Conservation (phyloP, 768 basidiomycete genomes). For the Phaffia australis region DNA sequence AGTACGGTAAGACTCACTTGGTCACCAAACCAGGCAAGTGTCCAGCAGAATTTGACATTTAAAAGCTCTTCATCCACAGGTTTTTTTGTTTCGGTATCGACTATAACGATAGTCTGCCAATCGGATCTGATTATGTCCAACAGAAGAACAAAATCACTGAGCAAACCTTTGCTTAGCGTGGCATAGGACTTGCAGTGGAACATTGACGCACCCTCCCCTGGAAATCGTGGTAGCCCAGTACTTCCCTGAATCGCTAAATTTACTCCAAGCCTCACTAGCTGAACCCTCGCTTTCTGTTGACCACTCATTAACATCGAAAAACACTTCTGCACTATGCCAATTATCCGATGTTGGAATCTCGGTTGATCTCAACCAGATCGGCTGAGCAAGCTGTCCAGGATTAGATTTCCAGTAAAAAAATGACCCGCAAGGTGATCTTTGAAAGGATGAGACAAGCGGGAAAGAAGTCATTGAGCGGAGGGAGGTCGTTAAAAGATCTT, state of each 20-base stretch:
- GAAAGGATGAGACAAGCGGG: background rate
- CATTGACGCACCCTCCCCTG: slow-evolving; percentile 2
- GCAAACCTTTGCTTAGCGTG: background rate
- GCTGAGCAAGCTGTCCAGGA: background rate
- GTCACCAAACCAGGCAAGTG: slow-evolving; percentile 20
- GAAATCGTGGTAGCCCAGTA: slow-evolving; percentile 18
- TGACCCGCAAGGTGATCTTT: background rate
- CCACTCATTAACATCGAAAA: slow-evolving; percentile 22
- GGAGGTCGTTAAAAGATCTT: background rate
- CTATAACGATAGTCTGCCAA: slow-evolving; percentile 18
- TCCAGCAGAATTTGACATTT: slow-evolving; percentile 24
- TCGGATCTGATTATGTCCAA: slow-evolving; percentile 3
- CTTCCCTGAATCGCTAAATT: slow-evolving; percentile 8
- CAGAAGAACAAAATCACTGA: background rate
- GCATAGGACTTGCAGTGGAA: background rate
- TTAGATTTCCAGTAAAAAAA: slow-evolving; percentile 18
- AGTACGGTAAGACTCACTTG: background rate
- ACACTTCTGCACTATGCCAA: slow-evolving; percentile 15
- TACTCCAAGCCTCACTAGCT: slow-evolving; percentile 4
- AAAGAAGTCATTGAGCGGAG: slow-evolving; percentile 9
- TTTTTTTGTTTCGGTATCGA: slow-evolving; percentile 10
- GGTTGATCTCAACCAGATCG: slow-evolving; percentile 4
- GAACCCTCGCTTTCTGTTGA: slow-evolving; percentile 6
- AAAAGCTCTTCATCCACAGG: slow-evolving; percentile 16
- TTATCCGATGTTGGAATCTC: background rate